Evolutionary conservation across 441 rosid species (phyloP).

Genomic region (Brassica hybrid): DNA sequence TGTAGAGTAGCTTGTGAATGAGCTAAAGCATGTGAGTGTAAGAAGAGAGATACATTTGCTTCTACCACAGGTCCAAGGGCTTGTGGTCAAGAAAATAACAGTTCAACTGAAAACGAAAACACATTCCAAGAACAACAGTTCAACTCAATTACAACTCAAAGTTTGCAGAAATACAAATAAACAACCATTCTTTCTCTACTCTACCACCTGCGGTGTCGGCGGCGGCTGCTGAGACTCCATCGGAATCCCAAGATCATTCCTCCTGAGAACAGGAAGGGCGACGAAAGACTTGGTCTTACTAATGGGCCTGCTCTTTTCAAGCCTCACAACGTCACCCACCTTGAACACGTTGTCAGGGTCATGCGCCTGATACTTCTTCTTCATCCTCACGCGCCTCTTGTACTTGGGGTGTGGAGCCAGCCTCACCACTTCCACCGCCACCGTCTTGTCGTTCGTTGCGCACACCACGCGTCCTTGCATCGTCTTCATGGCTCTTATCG

Average conservation of each 20-base stretch:
- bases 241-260: conserved; percentile 64
- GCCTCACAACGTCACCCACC: conserved; percentile 80
- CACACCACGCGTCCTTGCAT: conserved; percentile 85
- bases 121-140: neutral
- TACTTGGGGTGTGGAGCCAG: conserved; percentile 84
- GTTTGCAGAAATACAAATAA: neutral
- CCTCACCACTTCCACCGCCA: conserved; percentile 63
- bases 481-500: conserved; percentile 60
- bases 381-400: conserved; percentile 80
- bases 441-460: conserved; percentile 81
- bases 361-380: conserved; percentile 93
- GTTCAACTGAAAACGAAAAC: neutral
- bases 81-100: neutral
- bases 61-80: no score
- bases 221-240: conserved; percentile 59
- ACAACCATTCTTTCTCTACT: conserved; percentile 1
- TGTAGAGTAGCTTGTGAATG: no score
- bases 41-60: no score
- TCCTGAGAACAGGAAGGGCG: conserved; percentile 8
- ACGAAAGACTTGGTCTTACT: conserved; percentile 75
- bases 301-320: conserved; percentile 68
- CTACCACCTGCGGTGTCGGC: conserved; percentile 13
- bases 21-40: no score
- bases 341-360: conserved; percentile 80
- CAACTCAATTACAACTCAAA: neutral